A percentile compares a stretch with the other conserved stretches of the same genome.
These are phyloP conservation scores for Yamadazyma sp. DNA, from an alignment of 805 yeast genomes.

Conservation along the genomic window DNA sequence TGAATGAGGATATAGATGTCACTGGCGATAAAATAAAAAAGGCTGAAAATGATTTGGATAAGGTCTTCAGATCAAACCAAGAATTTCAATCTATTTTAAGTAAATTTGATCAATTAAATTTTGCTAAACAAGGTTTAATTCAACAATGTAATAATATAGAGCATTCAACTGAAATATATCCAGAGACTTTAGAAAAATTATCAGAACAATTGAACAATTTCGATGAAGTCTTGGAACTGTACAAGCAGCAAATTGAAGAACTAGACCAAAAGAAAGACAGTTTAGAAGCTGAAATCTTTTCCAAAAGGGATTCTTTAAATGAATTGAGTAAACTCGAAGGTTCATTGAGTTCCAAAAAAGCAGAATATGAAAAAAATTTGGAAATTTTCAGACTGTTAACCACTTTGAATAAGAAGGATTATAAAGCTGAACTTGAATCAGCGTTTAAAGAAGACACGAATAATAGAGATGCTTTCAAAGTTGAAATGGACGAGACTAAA, in stretches of 20 bases:
- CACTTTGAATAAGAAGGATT: conserved; percentile 1
- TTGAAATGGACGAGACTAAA: not conserved
- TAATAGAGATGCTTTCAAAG: conserved; percentile 1
- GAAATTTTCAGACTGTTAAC: conserved; percentile 15
- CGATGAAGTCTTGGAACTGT: conserved; percentile 12
- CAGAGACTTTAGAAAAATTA: conserved; percentile 36
- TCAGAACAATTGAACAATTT: conserved; percentile 28
- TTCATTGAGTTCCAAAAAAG: conserved; percentile 45
- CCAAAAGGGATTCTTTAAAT: conserved; percentile 12
- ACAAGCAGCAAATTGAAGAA: conserved; percentile 41
- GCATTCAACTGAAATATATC: conserved; percentile 43
- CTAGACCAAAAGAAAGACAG: conserved; percentile 20
- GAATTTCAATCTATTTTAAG: conserved; percentile 73
- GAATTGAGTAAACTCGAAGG: conserved; percentile 51
- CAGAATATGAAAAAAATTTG: conserved; percentile 25
- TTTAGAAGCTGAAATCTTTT: conserved; percentile 2
- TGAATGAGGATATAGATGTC: conserved; percentile 44
- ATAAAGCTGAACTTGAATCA: not conserved
- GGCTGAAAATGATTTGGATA: conserved; percentile 57
- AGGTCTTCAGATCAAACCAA: conserved; percentile 71
- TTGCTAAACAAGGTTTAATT: conserved; percentile 40
- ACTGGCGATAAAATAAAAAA: conserved; percentile 49
- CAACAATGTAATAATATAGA: conserved; percentile 53
- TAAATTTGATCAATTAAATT: conserved; percentile 54
- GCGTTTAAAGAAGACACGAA: not conserved